A percentile compares a stretch with the other conserved stretches of the same genome.
Conservation (phyloP, 495 filamentous ascomycete genomes). For the Parathielavia appendiculata region DNA sequence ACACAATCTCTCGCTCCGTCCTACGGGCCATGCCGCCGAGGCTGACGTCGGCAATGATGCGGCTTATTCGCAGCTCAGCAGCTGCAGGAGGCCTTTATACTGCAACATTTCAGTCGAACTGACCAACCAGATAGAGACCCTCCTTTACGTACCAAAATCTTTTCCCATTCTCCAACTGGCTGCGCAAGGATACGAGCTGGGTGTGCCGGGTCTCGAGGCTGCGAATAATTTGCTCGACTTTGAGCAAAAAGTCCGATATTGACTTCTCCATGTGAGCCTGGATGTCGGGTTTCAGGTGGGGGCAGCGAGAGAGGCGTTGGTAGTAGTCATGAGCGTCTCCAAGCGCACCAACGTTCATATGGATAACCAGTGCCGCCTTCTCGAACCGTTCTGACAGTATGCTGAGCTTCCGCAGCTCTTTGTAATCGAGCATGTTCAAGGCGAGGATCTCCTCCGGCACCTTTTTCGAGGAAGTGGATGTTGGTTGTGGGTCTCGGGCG, state of each 20-base stretch:
- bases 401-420: not conserved
- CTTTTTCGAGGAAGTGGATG: no score
- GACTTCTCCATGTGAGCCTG: not conserved
- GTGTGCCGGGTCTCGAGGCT: not conserved
- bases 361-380: not conserved
- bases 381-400: not conserved
- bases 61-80: not conserved
- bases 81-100: not conserved
- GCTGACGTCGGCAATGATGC: not conserved
- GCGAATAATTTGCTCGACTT: not conserved
- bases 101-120: no score
- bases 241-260: not conserved
- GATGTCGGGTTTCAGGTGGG: not conserved
- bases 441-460: not conserved
- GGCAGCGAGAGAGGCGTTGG: not conserved
- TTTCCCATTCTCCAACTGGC: not conserved
- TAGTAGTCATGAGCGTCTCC: not conserved
- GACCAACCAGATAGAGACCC: not conserved
- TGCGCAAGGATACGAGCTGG: not conserved
- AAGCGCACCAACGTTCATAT: not conserved
- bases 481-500: no score
- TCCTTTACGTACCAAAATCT: not conserved
- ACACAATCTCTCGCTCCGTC: not conserved
- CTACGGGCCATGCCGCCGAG: not conserved
- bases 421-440: not conserved